Evolutionary conservation across 1,284 basidiomycete genomes (phyloP), one percentile per base, ranked within the genome.

Genomic region (Wallemia hederae): DNA sequence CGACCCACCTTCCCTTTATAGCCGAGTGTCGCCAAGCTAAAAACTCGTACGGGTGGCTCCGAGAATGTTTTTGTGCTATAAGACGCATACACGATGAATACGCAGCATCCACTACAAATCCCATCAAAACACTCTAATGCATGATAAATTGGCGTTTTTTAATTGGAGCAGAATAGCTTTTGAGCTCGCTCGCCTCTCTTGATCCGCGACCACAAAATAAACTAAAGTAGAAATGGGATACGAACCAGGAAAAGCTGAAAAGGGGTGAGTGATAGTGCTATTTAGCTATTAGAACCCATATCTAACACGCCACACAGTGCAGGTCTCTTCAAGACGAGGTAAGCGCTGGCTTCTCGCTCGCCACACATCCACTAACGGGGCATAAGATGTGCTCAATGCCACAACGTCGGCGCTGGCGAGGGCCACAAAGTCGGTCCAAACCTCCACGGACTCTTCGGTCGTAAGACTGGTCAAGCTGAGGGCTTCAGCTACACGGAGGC

Each of bases 371-470:
- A 31, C 29, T 33, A 59, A 19, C 67, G 68, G 69, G 80, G 92
- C 88, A n/a, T n/a, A 66, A 87, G 91, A 65, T 98, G 92, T 71
- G 88, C 88, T 62, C 90, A 96, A 73, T 98, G 92, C 77, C 92
- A 98, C 75, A 97, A 89, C 66, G 73, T 86, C 67, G 86, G 77
- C 66, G 76, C 78, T 66, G 85, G 86, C 65, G 91, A 83, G 66
- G 76, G 81, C 59, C 78, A 31, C 7, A 69, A 73, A 76, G 88
- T 92, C 65, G 89, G 89, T 64, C 91, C 91, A 63, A 94, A 94
- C 78, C 80, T 97, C 58, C 81, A 91, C 72, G 91, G 91, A 82
- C 68, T 72, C 78, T 77, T 66, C 68, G 92, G 92, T 64, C 87
- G 91, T 67, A 82, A 91, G 73, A 82, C 86, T 55, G 92, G 94